Conservation (phyloP, 371 early-diverging fungal genomes). For the Conidiobolus incongruus region DNA sequence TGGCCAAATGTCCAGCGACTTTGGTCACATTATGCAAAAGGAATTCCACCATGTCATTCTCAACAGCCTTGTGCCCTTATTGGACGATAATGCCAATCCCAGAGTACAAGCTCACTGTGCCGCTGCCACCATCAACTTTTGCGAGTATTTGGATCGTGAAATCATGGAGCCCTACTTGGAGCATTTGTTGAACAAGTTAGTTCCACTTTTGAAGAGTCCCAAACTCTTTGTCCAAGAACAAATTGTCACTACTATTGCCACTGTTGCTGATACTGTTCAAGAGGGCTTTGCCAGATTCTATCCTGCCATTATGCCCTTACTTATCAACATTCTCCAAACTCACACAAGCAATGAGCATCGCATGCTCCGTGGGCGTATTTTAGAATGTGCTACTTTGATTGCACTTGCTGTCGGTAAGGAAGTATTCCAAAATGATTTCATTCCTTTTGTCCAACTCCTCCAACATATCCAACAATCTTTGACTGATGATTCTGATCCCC, state of each 20-base stretch:
- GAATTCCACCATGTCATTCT: slow-evolving; percentile 56
- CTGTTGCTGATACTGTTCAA: slow-evolving; percentile 87
- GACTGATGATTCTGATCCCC: slow-evolving; percentile 77
- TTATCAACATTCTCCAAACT: slow-evolving; percentile 62
- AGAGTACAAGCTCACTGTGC: slow-evolving; percentile 92
- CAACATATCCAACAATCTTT: slow-evolving; percentile 53
- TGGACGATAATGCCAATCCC: slow-evolving; percentile 46
- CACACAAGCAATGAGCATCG: slow-evolving; percentile 70
- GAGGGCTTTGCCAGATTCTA: slow-evolving; percentile 77
- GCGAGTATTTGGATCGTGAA: slow-evolving; percentile 58
- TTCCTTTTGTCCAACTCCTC: slow-evolving; percentile 53
- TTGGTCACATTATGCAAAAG: slow-evolving; percentile 66
- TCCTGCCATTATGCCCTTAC: slow-evolving; percentile 73
- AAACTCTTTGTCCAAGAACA: slow-evolving; percentile 91
- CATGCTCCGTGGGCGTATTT: slow-evolving; percentile 75
- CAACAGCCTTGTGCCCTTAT: slow-evolving; percentile 50
- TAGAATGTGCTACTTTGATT: slow-evolving; percentile 78
- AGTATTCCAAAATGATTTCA: slow-evolving; percentile 52
- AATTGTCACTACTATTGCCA: slow-evolving; percentile 90
- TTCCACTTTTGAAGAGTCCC: slow-evolving; percentile 50
- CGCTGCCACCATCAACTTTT: slow-evolving; percentile 91
- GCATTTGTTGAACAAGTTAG: slow-evolving; percentile 62
- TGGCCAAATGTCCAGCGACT: slow-evolving; percentile 94
- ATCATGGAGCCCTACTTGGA: slow-evolving; percentile 70
- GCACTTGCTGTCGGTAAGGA: slow-evolving; percentile 87